A percentile compares a stretch with the other conserved stretches of the same genome.
Evolutionary conservation across 1,139 yeast species (phyloP).

Genomic region (Taphrina pruni): DNA sequence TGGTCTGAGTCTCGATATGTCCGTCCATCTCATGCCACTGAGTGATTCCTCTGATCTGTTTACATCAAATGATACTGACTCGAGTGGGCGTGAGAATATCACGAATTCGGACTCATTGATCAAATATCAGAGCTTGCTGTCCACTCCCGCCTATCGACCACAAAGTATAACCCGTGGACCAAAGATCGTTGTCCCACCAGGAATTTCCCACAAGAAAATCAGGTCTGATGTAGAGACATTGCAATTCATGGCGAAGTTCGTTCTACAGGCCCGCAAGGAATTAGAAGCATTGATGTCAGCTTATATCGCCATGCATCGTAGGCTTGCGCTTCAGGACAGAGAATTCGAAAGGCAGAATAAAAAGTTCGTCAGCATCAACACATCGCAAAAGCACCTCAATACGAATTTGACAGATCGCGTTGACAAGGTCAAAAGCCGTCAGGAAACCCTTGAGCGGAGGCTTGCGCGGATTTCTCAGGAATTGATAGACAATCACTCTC

Average conservation of each 20-base stretch:
- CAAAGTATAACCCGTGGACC: conserved; percentile 9
- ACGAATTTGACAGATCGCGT: conserved; percentile 33
- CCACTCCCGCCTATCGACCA: conserved; percentile 23
- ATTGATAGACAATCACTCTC: conserved; percentile 48
- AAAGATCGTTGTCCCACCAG: conserved; percentile 18
- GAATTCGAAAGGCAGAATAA: conserved; percentile 36
- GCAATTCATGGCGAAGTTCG: conserved; percentile 40
- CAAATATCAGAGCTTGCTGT: conserved; percentile 17
- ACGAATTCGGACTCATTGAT: conserved; percentile 1
- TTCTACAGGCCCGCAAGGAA: conserved; percentile 25
- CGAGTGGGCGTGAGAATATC: neutral
- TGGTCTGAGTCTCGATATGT: conserved; percentile 6
- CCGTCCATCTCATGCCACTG: conserved; percentile 9
- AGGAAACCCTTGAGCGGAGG: conserved; percentile 51
- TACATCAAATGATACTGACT: neutral
- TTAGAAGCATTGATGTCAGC: conserved; percentile 24
- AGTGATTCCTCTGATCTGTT: neutral
- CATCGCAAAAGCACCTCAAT: neutral
- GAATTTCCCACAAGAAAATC: conserved; percentile 5
- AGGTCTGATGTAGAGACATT: conserved; percentile 32
- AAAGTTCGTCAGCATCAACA: conserved; percentile 25
- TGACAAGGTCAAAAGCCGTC: conserved; percentile 49
- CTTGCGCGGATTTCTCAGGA: conserved; percentile 50
- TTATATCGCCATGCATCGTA: conserved; percentile 21
- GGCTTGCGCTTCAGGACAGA: conserved; percentile 36